Base-by-base conservation (phyloP, 257 asterid species). In the Handroanthus guayacan region DNA sequence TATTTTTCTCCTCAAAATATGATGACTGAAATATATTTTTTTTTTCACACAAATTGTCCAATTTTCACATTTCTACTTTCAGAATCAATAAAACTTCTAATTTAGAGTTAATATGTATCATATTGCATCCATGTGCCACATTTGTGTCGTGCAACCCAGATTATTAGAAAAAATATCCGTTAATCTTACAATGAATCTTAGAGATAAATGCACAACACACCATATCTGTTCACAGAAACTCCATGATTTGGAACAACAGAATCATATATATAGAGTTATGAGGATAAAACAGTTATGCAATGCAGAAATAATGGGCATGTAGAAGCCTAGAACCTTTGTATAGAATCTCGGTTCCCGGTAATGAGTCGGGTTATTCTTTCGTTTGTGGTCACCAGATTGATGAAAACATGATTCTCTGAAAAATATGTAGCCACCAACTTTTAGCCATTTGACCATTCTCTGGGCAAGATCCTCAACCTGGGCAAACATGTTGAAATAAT, bases 351-450 rank as follows among this genome's bases (percentile, higher is more conserved):
- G 99, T 65, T 90, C 97, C 31, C 99, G 97, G 76, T 93, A 95
- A 84, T 95, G 98, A 41, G 98, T 93, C 52, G 98, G 99, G 78
- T 95, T 90, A 74, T 62, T 81, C 84, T 89, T 93, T 78, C 98
- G 81, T 81, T 91, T 93, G 90, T 91, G 94, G 73, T 93, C 98
- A 20, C 98, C 99, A 43, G 99, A 93, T 64, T 90, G 98, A 82
- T 95, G 98, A 85, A 95, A 95, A 82, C 98, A 95, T 12, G 99
- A 95, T 63, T 95, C 99, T 67, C 99, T 85, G 87, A 95, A 95
- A 85, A 91, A 93, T 75, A 95, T 86, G 87, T 75, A 83, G 70
- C 99, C 99, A 68, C 99, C 99, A 72, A 93, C 95, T 82, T 89
- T 93, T 57, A 93, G 77, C 99, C 99, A 93, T 83, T 85, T 90